Evolutionary conservation across 106 monocot species (phyloP).

Genomic region (Dioscorea dumetorum): DNA sequence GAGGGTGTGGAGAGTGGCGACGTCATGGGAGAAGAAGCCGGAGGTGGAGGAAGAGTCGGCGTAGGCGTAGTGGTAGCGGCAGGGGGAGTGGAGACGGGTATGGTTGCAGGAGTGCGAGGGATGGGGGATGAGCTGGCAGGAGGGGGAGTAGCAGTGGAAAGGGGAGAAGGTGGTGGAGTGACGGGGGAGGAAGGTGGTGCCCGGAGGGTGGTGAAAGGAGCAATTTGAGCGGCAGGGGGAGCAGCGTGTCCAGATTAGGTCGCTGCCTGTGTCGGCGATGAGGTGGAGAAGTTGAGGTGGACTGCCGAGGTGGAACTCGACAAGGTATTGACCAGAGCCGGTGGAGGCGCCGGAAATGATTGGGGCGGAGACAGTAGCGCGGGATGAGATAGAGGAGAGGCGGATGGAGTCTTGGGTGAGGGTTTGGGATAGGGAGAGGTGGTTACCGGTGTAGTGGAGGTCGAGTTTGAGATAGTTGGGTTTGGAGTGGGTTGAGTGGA

Average conservation of each 20-base stretch:
- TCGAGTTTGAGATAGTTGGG: conserved; percentile 16
- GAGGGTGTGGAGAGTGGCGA: conserved; percentile 13
- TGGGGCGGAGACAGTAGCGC: conserved; percentile 12
- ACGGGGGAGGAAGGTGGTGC: conserved; percentile 23
- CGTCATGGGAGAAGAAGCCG: conserved; percentile 37
- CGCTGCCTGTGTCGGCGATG: conserved; percentile 40
- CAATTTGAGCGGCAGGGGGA: conserved; percentile 15
- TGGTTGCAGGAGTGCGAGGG: neutral
- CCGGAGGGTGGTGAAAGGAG: conserved; percentile 16
- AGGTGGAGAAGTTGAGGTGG: conserved; percentile 26
- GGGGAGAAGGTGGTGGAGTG: conserved; percentile 31
- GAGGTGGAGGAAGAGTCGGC: conserved; percentile 28
- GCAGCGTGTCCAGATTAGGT: conserved; percentile 39
- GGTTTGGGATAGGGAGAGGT: conserved; percentile 1
- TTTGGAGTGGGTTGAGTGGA: no score
- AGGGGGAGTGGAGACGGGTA: conserved; percentile 28
- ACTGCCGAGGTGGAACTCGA: conserved; percentile 26
- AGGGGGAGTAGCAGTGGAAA: conserved; percentile 28
- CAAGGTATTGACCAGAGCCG: conserved; percentile 36
- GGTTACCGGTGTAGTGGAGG: conserved; percentile 4
- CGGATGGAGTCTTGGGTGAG: conserved; percentile 21
- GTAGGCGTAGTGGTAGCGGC: conserved; percentile 48
- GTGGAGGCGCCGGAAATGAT: conserved; percentile 31
- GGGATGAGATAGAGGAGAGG: conserved; percentile 16
- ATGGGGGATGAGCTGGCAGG: conserved; percentile 31